Evolutionary conservation across 352 stramenopile genomes (phyloP), one percentile per base, ranked within the genome.

Genomic region (Globisporangium paroecandrum): DNA sequence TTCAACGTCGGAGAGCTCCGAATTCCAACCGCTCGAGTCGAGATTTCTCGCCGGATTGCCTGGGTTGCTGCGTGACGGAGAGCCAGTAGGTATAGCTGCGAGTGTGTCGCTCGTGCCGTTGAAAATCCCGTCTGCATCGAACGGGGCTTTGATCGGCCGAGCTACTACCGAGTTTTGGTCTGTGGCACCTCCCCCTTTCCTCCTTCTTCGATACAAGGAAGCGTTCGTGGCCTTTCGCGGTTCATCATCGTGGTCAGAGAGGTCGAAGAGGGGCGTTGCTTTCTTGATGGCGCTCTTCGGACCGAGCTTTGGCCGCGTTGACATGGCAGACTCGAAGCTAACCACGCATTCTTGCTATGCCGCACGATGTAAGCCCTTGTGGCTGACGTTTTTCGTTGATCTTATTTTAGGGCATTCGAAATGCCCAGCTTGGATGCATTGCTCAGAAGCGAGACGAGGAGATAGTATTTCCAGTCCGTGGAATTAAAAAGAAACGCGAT

Each of bases 261-360:
- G 69, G 24, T 81, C 77, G 36, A 82, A 85, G 15, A 82, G 63
- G 55, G 77, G 75, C 46, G 71, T 72, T 18, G 74, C 73, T 13
- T 53, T 72, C 59, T 56, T 64, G 27, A 85, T 74, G 32, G 69
- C 43, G 56, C 75, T 81, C 29, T 64, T 56, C 6, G 59, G 12
- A 20, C 54, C 57, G 49, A 77, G 72, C 29, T 65, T 65, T 49
- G 57, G 58, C n/a, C 69, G 70, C 47, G 43, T 64, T 12, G 58
- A 25, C 58, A 66, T 62, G 38, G 32, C 4, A 7, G 18, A n/a
- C 22, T 47, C 56, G 47, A n/a, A 38, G 15, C 4, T n/a, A 22
- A 4, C 24, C 56, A 13, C 34, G 32, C 56, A 61, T 61, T 25
- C 51, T 65, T 32, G 18, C 27, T 18, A 15, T 27, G 9, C 56